A percentile compares a stretch with the other conserved stretches of the same genome.
These are phyloP conservation scores for Gracilaria caudata DNA, from an alignment of 23 red algal genomes.

Conservation along the genomic window DNA sequence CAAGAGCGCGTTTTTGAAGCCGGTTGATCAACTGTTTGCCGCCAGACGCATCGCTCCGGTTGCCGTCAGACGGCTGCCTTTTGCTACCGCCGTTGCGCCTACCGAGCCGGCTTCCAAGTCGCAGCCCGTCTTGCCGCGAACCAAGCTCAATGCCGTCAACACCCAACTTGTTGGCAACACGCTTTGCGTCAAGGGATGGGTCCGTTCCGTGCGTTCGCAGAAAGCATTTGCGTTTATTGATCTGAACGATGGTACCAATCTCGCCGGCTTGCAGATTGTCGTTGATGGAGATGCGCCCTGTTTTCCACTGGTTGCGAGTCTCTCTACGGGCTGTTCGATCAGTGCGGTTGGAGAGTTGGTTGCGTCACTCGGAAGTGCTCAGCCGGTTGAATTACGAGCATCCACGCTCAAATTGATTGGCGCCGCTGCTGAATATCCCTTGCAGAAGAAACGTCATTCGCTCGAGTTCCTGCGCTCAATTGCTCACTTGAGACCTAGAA, in stretches of 20 bases:
- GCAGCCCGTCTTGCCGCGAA: conserved; percentile 3
- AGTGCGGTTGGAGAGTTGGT: conserved; percentile 81
- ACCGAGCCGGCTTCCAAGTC: conserved; percentile 10
- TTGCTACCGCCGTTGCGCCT: conserved; percentile 1
- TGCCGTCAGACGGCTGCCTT: neutral
- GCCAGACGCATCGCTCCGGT: neutral
- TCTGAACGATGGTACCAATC: conserved; percentile 92
- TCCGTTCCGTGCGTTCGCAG: conserved; percentile 94
- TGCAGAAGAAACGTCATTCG: conserved; percentile 99
- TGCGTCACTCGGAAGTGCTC: conserved; percentile 72
- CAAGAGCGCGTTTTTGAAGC: neutral
- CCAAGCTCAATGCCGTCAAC: conserved; percentile 6
- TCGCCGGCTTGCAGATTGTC: conserved; percentile 89
- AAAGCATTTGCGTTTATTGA: conserved; percentile 95
- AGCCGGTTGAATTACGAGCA: conserved; percentile 83
- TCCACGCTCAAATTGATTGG: conserved; percentile 68
- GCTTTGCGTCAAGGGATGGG: conserved; percentile 93
- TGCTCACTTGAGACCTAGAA: conserved; percentile 91
- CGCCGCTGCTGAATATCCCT: conserved; percentile 62
- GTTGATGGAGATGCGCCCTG: conserved; percentile 66
- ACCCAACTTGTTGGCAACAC: conserved; percentile 33
- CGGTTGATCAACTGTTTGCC: neutral
- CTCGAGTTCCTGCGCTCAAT: conserved; percentile 93
- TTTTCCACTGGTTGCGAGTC: conserved; percentile 51
- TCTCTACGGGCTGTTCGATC: conserved; percentile 93